These are phyloP conservation scores for Serendipita sp. DNA, from an alignment of 768 basidiomycete genomes.

Conservation along the genomic window DNA sequence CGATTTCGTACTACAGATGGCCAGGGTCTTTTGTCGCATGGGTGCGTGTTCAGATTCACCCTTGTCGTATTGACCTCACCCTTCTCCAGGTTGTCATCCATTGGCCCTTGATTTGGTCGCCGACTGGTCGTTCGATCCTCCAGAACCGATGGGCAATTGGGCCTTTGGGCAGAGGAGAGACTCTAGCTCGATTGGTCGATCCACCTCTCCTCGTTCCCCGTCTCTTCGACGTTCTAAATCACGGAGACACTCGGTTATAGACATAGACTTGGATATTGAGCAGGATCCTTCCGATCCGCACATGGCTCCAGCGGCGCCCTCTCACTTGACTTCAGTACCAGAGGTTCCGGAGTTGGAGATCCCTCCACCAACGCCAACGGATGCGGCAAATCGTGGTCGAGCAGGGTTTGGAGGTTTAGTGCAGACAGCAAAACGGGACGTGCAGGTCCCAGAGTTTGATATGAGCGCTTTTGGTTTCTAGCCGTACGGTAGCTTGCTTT, in stretches of 20 bases:
- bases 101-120: slow-evolving; percentile 81
- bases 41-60: slow-evolving; percentile 33
- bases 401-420: slow-evolving; percentile 70
- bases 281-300: not conserved
- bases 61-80: slow-evolving; percentile 5
- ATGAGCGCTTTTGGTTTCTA: slow-evolving; percentile 58
- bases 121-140: slow-evolving; percentile 83
- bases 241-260: slow-evolving; percentile 19
- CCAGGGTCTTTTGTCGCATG: slow-evolving; percentile 87
- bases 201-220: slow-evolving; percentile 33
- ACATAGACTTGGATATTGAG: slow-evolving; percentile 3
- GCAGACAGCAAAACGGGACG: slow-evolving; percentile 81
- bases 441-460: slow-evolving; percentile 75
- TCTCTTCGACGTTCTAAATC: not conserved
- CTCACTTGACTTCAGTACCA: too few relatives aligned
- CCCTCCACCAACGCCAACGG: slow-evolving; percentile 11
- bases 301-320: too few relatives aligned
- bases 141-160: slow-evolving; percentile 27
- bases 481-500: slow-evolving; percentile 10
- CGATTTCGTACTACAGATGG: slow-evolving; percentile 90
- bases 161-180: slow-evolving; percentile 12
- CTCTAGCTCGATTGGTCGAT: slow-evolving; percentile 13
- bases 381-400: slow-evolving; percentile 22
- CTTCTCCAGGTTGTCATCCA: slow-evolving; percentile 63
- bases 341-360: too few relatives aligned